These are phyloP conservation scores for Phytophthora melonis DNA, from an alignment of 352 stramenopile genomes.

Conservation along the genomic window DNA sequence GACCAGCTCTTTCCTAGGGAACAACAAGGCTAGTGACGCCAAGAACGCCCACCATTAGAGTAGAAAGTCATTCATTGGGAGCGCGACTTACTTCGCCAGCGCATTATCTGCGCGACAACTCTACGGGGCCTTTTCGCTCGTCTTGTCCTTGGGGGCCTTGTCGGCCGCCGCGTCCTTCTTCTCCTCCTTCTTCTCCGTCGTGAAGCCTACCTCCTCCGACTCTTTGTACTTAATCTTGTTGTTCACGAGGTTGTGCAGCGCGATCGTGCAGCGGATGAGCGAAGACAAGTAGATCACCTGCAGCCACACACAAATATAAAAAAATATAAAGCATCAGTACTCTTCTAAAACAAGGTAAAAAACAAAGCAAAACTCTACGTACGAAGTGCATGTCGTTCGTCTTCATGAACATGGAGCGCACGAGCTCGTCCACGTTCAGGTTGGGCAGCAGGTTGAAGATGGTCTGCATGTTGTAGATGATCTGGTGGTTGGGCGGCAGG, in stretches of 20 bases:
- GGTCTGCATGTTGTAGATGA: slow-evolving; percentile 99
- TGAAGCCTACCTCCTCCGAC: slow-evolving; percentile 77
- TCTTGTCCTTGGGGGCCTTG: slow-evolving; percentile 57
- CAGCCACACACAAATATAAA: slow-evolving; percentile 3
- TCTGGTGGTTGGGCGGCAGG: slow-evolving; percentile 89
- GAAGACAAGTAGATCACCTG: slow-evolving; percentile 98
- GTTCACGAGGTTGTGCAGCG: slow-evolving; percentile 98
- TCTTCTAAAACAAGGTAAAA: background rate
- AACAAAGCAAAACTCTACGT: slow-evolving; percentile 36
- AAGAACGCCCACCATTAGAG: background rate
- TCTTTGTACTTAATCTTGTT: slow-evolving; percentile 99
- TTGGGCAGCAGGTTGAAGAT: slow-evolving; percentile 99
- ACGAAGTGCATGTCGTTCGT: slow-evolving; percentile 99
- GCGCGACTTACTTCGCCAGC: slow-evolving; percentile 27
- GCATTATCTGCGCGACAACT: slow-evolving; percentile 29
- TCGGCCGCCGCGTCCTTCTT: slow-evolving; percentile 23
- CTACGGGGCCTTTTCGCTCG: slow-evolving; percentile 57
- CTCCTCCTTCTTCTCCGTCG: slow-evolving; percentile 71
- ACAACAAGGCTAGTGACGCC: background rate
- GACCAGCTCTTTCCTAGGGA: background rate
- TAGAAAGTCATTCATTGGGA: slow-evolving; percentile 37
- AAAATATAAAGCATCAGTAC: slow-evolving; percentile 12
- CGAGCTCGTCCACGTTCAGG: slow-evolving; percentile 97
- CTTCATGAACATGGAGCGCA: slow-evolving; percentile 98
- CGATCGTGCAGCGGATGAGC: slow-evolving; percentile 98